Evolutionary conservation across 1,139 yeast genomes (phyloP).

Genomic region (Hyphopichia wangnamkhiaoensis): DNA sequence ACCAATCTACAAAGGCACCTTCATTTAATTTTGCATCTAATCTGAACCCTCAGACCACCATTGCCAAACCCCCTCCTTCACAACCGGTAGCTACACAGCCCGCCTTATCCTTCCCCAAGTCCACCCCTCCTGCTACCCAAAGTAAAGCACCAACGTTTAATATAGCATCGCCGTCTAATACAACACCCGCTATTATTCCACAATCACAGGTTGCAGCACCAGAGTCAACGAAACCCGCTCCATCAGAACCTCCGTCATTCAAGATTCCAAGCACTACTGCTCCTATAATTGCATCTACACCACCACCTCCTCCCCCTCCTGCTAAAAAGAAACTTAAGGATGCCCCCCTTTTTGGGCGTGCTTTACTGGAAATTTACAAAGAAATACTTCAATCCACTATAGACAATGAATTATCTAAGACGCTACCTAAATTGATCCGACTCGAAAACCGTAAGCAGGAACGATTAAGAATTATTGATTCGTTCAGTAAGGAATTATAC

Average conservation of each 20-base stretch:
- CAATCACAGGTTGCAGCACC: too few species aligned
- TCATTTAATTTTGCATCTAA: not conserved
- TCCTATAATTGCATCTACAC: constrained; percentile 9
- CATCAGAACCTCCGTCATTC: too few species aligned
- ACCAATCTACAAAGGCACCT: too few species aligned
- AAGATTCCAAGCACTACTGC: too few species aligned
- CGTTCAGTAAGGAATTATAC: constrained; percentile 51
- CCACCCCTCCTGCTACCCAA: too few species aligned
- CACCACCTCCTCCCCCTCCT: constrained; percentile 5
- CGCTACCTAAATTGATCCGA: constrained; percentile 27
- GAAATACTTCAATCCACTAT: constrained; percentile 33
- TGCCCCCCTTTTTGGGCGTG: constrained; percentile 17
- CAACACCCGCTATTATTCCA: too few species aligned
- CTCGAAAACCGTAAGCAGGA: constrained; percentile 21
- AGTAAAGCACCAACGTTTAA: too few species aligned
- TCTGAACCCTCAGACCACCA: not conserved
- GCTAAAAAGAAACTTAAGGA: constrained; percentile 16
- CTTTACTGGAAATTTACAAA: constrained; percentile 25
- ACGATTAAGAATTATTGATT: constrained; percentile 31
- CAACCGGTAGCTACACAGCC: not conserved
- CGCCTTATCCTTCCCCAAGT: too few species aligned
- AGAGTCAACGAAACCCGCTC: too few species aligned
- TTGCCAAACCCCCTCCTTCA: not conserved
- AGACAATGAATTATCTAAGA: constrained; percentile 24
- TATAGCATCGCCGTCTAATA: too few species aligned